Conservation (phyloP, 2,329 filamentous ascomycete genomes). For the Aspergillus transmontanensis region DNA sequence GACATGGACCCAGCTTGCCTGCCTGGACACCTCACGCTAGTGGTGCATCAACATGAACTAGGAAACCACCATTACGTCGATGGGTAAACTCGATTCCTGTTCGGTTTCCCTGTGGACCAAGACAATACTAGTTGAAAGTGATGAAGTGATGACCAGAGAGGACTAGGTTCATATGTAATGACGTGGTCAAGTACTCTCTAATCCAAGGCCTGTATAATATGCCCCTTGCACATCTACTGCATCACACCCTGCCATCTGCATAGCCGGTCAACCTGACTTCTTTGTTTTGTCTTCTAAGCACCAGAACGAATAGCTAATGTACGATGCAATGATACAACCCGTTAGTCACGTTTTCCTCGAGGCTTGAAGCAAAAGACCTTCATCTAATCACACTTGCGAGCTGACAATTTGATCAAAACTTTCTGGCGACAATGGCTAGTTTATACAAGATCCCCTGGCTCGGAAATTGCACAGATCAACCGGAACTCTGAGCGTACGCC, state of each 20-base stretch:
- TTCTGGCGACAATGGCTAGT: too few relatives aligned
- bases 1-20: background rate
- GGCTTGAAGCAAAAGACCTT: too few relatives aligned
- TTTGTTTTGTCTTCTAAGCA: background rate
- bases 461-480: too few relatives aligned
- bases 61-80: background rate
- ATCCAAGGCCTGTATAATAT: too few relatives aligned
- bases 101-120: too few relatives aligned
- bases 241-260: background rate
- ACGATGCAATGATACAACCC: too few relatives aligned
- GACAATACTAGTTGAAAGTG: too few relatives aligned
- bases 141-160: background rate
- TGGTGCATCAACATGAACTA: background rate
- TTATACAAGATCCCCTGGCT: too few relatives aligned
- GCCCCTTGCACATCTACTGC: background rate
- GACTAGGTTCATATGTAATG: background rate
- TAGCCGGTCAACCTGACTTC: background rate
- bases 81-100: background rate
- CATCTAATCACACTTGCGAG: too few relatives aligned
- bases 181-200: background rate
- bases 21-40: background rate
- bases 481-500: background rate
- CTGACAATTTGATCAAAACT: too few relatives aligned
- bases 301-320: too few relatives aligned
- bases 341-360: too few relatives aligned